These are phyloP conservation scores for Barnettozyma populi DNA, from an alignment of 805 yeast species.

Conservation along the genomic window DNA sequence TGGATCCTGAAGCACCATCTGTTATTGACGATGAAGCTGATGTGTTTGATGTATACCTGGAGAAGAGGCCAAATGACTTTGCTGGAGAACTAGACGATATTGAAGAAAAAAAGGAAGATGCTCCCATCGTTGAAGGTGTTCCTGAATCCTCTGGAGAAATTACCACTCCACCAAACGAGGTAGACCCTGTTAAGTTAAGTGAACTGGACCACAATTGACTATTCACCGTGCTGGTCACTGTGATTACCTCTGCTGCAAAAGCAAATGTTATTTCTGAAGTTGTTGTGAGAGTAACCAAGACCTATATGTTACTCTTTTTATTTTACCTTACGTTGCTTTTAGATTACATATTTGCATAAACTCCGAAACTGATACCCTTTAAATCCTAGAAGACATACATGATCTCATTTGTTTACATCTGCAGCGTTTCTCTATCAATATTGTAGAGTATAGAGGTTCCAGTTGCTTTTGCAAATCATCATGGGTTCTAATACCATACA, in stretches of 20 bases:
- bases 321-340: not conserved
- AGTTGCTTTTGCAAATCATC: too few species aligned
- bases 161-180: not conserved
- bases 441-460: too few species aligned
- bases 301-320: not conserved
- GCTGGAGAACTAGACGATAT: not conserved
- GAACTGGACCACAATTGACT: not conserved
- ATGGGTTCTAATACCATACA: too few species aligned
- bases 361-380: not conserved
- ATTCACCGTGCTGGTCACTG: not conserved
- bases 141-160: not conserved
- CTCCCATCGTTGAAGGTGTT: not conserved
- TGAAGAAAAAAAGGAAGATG: not conserved
- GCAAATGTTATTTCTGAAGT: not conserved
- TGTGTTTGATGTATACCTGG: not conserved
- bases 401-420: not conserved
- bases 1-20: not conserved
- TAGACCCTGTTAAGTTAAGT: conserved; percentile 1
- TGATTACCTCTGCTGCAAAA: not conserved
- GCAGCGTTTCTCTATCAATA: not conserved
- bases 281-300: not conserved
- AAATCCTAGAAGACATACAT: not conserved
- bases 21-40: not conserved
- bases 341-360: not conserved
- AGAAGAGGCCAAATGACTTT: not conserved